Base-by-base conservation (phyloP, 176 grass and related monocot species). In the Eremochloa ophiuroides region DNA sequence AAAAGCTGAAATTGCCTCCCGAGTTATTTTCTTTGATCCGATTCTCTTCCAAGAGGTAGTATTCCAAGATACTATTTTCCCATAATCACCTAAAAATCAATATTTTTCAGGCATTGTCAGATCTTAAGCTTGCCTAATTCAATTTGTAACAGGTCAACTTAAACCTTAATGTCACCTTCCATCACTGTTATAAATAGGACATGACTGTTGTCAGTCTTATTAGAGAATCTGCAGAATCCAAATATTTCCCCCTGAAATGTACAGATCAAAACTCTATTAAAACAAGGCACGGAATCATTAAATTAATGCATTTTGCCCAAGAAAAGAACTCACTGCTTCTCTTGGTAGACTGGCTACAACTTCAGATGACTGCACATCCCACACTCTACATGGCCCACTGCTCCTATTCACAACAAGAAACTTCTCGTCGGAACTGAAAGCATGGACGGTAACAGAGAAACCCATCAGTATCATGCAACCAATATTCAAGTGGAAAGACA, bases 31-130 rank as follows among this genome's bases (percentile, higher is more conserved):
- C 87, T 95, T 99, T 61, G 93, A 85, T 51, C 85, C 76, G 31
- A 91, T 82, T 91, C 93, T 91, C 34, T 80, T 88, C 96, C 96
- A 93, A 15, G 91, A 87, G 83, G 71, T 76, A 51, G 91, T 87
- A 88, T 93, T 84, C 96, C 96, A 99, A 91, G 91, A 93, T n/a
- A 99, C 80, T 90, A 99, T 88, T 88, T 92, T 96, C 51, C 84
- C 88, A 79, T 90, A 90, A 79, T 91, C 85, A 91, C 89, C 96
- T 95, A 75, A 69, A 40, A 75, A 74, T 38, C 46, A 81, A 59
- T 42, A 83, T 38, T 62, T 85, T 62, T 76, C 38, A 63, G 28
- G 51, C 66, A 76, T 25, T 23, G 42, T 78, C 76, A 82, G n/a
- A 59, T 33, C 58, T 39, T n/a, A 55, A 35, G 27, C 27, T 70